Base-by-base conservation (phyloP, 1,139 yeast species). In the Zygoascus sp. region DNA sequence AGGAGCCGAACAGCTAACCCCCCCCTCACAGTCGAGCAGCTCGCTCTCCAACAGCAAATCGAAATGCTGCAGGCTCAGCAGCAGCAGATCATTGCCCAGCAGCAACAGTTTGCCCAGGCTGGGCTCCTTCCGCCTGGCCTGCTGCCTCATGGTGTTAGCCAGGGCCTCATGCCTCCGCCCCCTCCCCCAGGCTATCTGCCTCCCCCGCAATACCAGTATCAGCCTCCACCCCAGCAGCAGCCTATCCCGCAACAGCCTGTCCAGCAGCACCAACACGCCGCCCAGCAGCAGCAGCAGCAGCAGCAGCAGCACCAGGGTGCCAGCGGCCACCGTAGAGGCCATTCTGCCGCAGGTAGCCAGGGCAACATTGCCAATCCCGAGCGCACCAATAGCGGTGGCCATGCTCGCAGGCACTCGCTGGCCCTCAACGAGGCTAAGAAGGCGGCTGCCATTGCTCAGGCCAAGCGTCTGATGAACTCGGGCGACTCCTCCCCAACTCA, bases 391-490 rank as follows among this genome's bases (percentile, higher is more conserved):
- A 23, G 38, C 25, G 58, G 67, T 48, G 96, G 97, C 34, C 98
- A 92, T 62, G 73, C 76, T 44, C 80, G 98, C 69, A 79, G 98
- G 65, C 98, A 92, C 62, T 89, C 97, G 0, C 70, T 92, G 52
- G 97, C 96, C 1, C 73, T 92, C 50, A 83, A 83, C 50, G 98
- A 92, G 66, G 98, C 98, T n/a, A 90, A 87, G 59, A 83, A 84
- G 57, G 97, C 97, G 3, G 98, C 98, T 13, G 96, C 96, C 7
- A 80, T 80, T 59, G 90, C 89, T 44, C 96, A 88, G 65, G 81
- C 83, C 2, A 60, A 63, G 45, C 62, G 69, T 45, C 57, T 25
- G 47, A 61, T 23, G 25, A 38, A 46, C 13, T 23, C 42, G 5
- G 49, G 41, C 3, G 39, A 36, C 8, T 39, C 50, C 3, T 40